Base-by-base conservation (phyloP, 371 early-diverging fungal genomes). In the Dinochytrium kinnereticum region DNA sequence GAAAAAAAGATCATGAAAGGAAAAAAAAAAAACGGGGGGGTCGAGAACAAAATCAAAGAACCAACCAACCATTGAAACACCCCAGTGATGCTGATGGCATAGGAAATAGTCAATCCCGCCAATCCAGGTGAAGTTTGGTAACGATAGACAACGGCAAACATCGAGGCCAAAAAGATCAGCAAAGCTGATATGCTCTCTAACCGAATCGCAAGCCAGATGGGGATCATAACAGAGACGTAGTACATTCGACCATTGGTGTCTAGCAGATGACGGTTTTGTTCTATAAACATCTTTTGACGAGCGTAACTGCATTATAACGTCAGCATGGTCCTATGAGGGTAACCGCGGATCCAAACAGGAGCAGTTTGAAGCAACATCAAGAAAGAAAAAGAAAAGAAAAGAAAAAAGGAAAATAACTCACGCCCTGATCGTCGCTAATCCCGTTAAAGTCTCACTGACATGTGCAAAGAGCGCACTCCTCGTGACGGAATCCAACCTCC, bases 81-180 rank as follows among this genome's bases (percentile, higher is more conserved):
- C 65, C 90, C 88, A 0, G 94, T 94, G 1, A 93, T 86, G 15
- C 75, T 85, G 59, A 96, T 76, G 0, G 95, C 92, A 80, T 94
- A 96, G 1, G 95, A 88, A 17, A 97, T 81, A 0, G 94, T 84
- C 66, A 97, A 80, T 31, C 95, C 98, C 34, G 94, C 91, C 26
- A 94, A 73, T 40, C 91, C 64, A 87, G 75, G 1, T 67, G 69
- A 51, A 13, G 31, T 15, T n/a, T 15, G 19, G 44, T 15, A 64
- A 1, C 64, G 64, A 34, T 38, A 71, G n/a, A 61, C 61, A 24
- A 61, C 61, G 19, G 61, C 61, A 34, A 61, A 61, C 34, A 34
- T 7, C 13, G 36, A 31, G 3, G 61, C 31, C 3, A 61, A 36
- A 5, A 61, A 24, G 24, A 61, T 61, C 64, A 59, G 19, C 44